Evolutionary conservation across 2,329 filamentous ascomycete species (phyloP).

Genomic region (Epichloe brachyelytri): DNA sequence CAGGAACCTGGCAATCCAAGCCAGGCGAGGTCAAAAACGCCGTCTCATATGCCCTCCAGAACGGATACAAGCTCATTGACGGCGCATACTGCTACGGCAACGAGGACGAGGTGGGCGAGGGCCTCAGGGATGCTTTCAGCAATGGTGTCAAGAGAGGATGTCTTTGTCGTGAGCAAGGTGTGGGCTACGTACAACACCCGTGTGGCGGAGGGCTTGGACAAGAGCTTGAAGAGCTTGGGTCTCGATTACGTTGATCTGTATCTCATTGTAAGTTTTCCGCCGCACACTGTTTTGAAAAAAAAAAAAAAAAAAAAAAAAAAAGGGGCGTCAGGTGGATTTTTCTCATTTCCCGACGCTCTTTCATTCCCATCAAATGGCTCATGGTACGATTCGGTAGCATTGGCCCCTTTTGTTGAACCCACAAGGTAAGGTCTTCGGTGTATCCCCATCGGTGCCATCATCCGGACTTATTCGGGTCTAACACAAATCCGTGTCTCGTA

Average conservation of each 20-base stretch:
- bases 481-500: constrained; percentile 8
- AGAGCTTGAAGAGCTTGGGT: constrained; percentile 59
- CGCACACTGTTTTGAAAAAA: background rate
- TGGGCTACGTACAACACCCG: constrained; percentile 70
- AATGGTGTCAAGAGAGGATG: constrained; percentile 60
- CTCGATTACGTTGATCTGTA: constrained; percentile 73
- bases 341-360: background rate
- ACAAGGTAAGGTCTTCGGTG: constrained; percentile 36
- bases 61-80: constrained; percentile 51
- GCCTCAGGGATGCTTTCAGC: constrained; percentile 58
- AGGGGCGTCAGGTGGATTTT: background rate
- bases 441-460: background rate
- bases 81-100: constrained; percentile 68
- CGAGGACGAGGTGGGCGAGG: constrained; percentile 71
- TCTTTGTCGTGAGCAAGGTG: constrained; percentile 77
- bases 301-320: too few relatives aligned
- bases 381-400: constrained; percentile 36
- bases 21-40: constrained; percentile 45
- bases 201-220: constrained; percentile 55
- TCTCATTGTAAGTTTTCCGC: constrained; percentile 41
- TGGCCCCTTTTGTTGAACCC: constrained; percentile 77
- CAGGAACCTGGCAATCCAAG: constrained; percentile 53
- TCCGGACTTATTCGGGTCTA: background rate
- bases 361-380: background rate
- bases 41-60: constrained; percentile 44